Conservation (phyloP, 106 monocot genomes). For the Allium cepa region DNA sequence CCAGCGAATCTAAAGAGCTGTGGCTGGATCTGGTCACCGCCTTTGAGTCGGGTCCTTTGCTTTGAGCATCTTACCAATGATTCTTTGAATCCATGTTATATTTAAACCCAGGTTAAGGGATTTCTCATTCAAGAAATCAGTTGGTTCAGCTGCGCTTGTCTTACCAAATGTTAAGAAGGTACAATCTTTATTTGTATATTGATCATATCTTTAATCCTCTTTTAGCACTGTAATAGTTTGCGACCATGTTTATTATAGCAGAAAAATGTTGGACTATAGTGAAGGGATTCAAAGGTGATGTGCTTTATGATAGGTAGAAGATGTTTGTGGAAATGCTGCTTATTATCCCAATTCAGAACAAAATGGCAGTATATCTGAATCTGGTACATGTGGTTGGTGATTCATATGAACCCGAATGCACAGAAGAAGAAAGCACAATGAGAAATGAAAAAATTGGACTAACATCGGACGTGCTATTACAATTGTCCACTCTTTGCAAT, state of each 20-base stretch:
- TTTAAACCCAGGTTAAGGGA: slow-evolving; percentile 85
- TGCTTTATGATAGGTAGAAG: too few relatives aligned
- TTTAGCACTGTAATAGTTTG: too few relatives aligned
- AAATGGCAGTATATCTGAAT: too few relatives aligned
- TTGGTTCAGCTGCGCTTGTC: slow-evolving; percentile 3
- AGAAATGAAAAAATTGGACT: slow-evolving; percentile 23
- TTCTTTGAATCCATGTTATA: slow-evolving; percentile 44
- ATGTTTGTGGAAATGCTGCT: too few relatives aligned
- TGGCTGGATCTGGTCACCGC: slow-evolving; percentile 77
- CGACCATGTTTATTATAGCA: too few relatives aligned
- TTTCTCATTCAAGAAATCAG: slow-evolving; percentile 51
- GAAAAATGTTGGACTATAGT: too few relatives aligned
- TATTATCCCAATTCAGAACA: too few relatives aligned
- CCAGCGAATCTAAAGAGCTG: slow-evolving; percentile 56
- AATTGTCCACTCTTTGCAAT: slow-evolving; percentile 86
- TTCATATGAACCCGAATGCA: slow-evolving; percentile 18
- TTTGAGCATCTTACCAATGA: slow-evolving; percentile 84
- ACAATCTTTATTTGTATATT: too few relatives aligned
- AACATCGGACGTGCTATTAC: slow-evolving; percentile 80
- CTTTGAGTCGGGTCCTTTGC: slow-evolving; percentile 61
- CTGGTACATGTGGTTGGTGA: slow-evolving; percentile 22
- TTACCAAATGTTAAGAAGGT: not conserved
- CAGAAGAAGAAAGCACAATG: slow-evolving; percentile 10
- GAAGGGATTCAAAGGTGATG: too few relatives aligned
- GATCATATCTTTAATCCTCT: too few relatives aligned